These are phyloP conservation scores for Ensete glaucum DNA, from an alignment of 176 grass and related monocot species.

Conservation along the genomic window DNA sequence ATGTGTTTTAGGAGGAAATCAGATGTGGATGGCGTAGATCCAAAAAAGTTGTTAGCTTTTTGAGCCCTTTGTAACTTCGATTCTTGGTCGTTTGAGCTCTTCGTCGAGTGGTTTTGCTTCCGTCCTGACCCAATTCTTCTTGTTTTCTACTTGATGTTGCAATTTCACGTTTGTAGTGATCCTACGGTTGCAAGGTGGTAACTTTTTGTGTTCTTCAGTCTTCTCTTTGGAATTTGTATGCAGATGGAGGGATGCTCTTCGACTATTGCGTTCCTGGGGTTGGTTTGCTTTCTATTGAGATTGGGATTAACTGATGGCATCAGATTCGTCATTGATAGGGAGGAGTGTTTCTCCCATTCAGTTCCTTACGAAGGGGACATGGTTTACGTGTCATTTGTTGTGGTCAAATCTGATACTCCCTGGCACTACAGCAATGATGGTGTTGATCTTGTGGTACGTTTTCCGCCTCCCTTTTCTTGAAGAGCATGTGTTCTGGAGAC, in stretches of 20 bases:
- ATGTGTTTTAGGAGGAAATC: no score
- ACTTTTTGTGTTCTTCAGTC: no score
- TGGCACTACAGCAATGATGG: slow-evolving; percentile 73
- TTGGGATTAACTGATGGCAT: slow-evolving; percentile 29
- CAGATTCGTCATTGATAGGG: slow-evolving; percentile 78
- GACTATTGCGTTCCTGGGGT: neutral
- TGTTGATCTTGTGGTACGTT: slow-evolving; percentile 84
- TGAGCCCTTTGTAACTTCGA: no score
- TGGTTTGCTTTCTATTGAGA: slow-evolving; percentile 1
- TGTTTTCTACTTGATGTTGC: no score
- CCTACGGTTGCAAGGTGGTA: no score
- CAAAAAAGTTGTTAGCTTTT: no score
- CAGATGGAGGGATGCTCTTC: neutral
- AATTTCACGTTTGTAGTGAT: no score
- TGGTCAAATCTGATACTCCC: slow-evolving; percentile 71
- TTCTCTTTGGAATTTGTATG: neutral
- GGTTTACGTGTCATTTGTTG: slow-evolving; percentile 66
- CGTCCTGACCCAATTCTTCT: no score
- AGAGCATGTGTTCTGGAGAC: neutral
- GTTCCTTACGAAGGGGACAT: slow-evolving; percentile 75
- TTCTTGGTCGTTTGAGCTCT: no score
- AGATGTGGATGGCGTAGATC: no score
- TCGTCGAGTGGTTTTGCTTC: no score
- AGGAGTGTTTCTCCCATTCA: slow-evolving; percentile 79
- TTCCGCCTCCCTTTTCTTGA: neutral